Base-by-base conservation (phyloP, 495 filamentous ascomycete species). In the Penicillium soppii region DNA sequence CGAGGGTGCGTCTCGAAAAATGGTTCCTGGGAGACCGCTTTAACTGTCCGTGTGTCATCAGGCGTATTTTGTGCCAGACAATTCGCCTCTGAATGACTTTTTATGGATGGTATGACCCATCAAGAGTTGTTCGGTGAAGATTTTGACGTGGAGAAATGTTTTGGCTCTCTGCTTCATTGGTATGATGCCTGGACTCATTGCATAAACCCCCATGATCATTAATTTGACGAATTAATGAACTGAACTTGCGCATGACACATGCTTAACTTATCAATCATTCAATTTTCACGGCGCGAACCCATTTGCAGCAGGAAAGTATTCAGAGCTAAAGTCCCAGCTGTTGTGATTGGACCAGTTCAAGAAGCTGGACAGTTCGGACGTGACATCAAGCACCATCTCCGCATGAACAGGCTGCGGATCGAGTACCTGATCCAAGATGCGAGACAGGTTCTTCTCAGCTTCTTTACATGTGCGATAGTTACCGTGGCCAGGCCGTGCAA, bases 401-500 rank as follows among this genome's bases (percentile, higher is more conserved):
- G 56, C 52, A 32, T 61, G 66, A 2, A 64, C 62, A 6, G 68
- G 68, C 44, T 65, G 61, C 12, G 72, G 70, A 23, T 73, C 71
- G 13, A 76, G 60, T 7, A 74, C 50, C 43, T 70, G 68, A 32
- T 77, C 70, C 2, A 77, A 56, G 17, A 77, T 73, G 20, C 63
- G 66, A 16, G 70, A 72, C 16, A 77, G 52, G 16, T 71, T 73
- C 54, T 75, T 75, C 36, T 71, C 69, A 35, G 65, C 73, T 48
- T 67, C 65, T 49, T 68, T 68, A 62, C 80, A 86, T 3, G 77
- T 69, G 7, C 69, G 68, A 22, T 77, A 82, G 45, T 82, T 81
- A 5, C 80, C 76, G 22, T 79, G 78, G 0, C 68, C 74, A 1
- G 81, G 81, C 3, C 70, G 63, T 20, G 67, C 59, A 1, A 86